Evolutionary conservation across 139 green algal species (phyloP).

Genomic region (Diplosphaera chodatii): DNA sequence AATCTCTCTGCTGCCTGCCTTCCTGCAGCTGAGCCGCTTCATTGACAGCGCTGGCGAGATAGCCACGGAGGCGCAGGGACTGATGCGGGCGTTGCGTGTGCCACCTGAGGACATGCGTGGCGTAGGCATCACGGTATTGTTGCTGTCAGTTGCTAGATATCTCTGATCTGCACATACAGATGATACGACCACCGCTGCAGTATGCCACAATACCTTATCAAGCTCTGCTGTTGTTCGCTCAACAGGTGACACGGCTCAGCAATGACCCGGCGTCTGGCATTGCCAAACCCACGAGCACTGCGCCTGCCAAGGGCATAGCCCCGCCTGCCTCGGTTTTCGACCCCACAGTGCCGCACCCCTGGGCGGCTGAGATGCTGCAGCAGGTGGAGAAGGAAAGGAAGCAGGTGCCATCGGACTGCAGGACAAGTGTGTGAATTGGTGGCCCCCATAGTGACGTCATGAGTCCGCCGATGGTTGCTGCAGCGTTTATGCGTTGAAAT

Average conservation of each 20-base stretch:
- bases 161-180: background rate
- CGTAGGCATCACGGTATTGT: slow-evolving; percentile 70
- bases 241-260: slow-evolving; percentile 38
- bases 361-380: background rate
- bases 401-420: background rate
- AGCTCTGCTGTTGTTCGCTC: background rate
- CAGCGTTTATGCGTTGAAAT: slow-evolving; percentile 18
- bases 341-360: slow-evolving; percentile 4
- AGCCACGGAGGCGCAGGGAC: slow-evolving; percentile 18
- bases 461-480: too few relatives aligned
- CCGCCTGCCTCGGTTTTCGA: slow-evolving; percentile 14
- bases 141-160: too few relatives aligned
- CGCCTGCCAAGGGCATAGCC: slow-evolving; percentile 26
- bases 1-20: too few relatives aligned
- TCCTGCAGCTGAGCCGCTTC: slow-evolving; percentile 23
- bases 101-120: slow-evolving; percentile 61
- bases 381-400: background rate
- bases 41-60: slow-evolving; percentile 32
- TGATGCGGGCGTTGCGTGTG: slow-evolving; percentile 52
- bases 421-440: too few relatives aligned
- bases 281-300: slow-evolving; percentile 15
- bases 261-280: slow-evolving; percentile 24
- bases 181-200: too few relatives aligned
- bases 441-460: too few relatives aligned
- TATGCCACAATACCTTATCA: too few relatives aligned